Conservation (phyloP, 345 rosid species). For the Acer negundo region DNA sequence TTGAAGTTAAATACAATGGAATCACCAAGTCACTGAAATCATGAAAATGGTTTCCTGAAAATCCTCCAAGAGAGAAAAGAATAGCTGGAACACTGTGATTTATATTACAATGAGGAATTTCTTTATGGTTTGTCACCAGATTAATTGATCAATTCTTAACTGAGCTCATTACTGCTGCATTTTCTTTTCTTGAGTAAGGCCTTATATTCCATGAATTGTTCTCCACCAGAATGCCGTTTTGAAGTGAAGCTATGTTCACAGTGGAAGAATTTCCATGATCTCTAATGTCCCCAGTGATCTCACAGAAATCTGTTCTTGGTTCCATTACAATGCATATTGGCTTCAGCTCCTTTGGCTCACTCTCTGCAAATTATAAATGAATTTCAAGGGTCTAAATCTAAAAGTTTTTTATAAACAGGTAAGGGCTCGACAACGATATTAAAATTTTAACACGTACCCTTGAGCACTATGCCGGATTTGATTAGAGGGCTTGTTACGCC, state of each 20-base stretch:
- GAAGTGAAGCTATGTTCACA: slow-evolving; percentile 27
- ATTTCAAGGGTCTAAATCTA: too few relatives aligned
- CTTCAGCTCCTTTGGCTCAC: slow-evolving; percentile 26
- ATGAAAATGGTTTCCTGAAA: slow-evolving; percentile 38
- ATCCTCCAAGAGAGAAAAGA: slow-evolving; percentile 37
- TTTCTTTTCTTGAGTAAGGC: slow-evolving; percentile 36
- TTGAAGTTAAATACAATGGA: slow-evolving; percentile 32
- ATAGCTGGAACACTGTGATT: slow-evolving; percentile 34
- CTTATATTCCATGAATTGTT: slow-evolving; percentile 27
- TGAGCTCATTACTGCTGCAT: slow-evolving; percentile 21
- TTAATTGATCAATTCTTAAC: slow-evolving; percentile 35
- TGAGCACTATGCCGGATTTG: not conserved
- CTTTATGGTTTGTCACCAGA: not conserved
- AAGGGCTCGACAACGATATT: not conserved
- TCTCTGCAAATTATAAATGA: slow-evolving; percentile 10
- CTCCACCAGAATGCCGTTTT: not conserved
- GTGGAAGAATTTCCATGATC: slow-evolving; percentile 52
- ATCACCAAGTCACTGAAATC: slow-evolving; percentile 37
- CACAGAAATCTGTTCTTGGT: slow-evolving; percentile 64
- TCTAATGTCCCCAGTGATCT: slow-evolving; percentile 59
- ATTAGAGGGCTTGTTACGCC: too few relatives aligned
- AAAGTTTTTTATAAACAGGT: not conserved
- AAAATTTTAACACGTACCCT: not conserved
- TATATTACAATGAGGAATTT: slow-evolving; percentile 27
- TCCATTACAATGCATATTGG: slow-evolving; percentile 42